Percentiles rank a stretch among this genome's conserved stretches.
Evolutionary conservation across 306 rosid genomes (phyloP).

Genomic region (Oxytropis ochrocephala): DNA sequence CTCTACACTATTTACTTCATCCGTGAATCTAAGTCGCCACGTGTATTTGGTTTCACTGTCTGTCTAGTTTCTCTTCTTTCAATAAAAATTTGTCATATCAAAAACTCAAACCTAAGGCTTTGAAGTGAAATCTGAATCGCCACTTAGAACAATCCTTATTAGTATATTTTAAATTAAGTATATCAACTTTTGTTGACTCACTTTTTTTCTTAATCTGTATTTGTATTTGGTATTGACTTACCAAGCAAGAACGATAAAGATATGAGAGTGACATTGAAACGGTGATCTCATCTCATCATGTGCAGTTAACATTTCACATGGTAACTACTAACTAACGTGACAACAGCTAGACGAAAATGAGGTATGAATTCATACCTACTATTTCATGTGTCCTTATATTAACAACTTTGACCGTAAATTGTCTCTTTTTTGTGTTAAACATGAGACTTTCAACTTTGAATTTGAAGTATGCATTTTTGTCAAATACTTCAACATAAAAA

Average conservation of each 20-base stretch:
- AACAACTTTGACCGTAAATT: constrained; percentile 6
- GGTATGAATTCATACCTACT: background rate
- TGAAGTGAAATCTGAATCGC: too few species aligned
- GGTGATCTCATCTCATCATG: background rate
- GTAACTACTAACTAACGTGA: background rate
- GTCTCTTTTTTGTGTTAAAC: background rate
- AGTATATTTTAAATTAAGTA: too few species aligned
- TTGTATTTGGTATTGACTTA: background rate
- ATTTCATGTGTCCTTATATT: background rate
- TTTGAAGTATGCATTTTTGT: background rate
- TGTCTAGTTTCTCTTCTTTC: too few species aligned
- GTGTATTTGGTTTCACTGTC: too few species aligned
- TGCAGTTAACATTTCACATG: background rate
- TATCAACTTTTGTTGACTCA: too few species aligned
- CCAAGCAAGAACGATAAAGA: background rate
- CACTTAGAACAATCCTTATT: too few species aligned
- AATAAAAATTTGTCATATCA: too few species aligned
- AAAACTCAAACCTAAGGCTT: too few species aligned
- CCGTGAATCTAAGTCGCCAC: too few species aligned
- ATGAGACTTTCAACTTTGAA: background rate
- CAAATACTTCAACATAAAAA: background rate
- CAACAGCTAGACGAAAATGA: background rate
- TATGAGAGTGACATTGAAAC: constrained; percentile 16
- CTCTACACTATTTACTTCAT: too few species aligned
- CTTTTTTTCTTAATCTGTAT: too few species aligned